Evolutionary conservation across 495 filamentous ascomycete species (phyloP).

Genomic region (Entonaema liquescens): DNA sequence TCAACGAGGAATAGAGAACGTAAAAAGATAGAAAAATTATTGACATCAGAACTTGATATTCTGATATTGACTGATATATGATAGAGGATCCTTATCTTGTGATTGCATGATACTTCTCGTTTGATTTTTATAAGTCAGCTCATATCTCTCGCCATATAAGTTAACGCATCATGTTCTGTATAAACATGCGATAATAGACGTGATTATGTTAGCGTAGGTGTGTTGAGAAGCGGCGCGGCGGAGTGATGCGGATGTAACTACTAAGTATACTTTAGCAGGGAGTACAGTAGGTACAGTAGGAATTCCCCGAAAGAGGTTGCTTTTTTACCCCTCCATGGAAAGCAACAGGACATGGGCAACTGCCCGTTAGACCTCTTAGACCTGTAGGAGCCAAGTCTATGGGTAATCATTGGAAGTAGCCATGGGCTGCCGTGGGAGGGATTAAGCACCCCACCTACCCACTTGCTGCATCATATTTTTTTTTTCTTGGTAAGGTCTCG

Average conservation of each 20-base stretch:
- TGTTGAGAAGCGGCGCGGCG: constrained; percentile 1
- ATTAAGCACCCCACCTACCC: constrained; percentile 36
- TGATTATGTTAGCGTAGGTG: constrained; percentile 23
- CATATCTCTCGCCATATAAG: constrained; percentile 26
- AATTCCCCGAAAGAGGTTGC: constrained; percentile 31
- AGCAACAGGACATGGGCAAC: constrained; percentile 4
- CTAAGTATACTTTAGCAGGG: constrained; percentile 24
- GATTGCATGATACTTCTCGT: constrained; percentile 34
- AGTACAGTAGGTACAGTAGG: constrained; percentile 45
- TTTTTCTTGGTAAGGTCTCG: constrained; percentile 33
- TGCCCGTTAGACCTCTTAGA: neutral
- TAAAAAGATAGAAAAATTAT: neutral
- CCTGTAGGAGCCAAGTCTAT: constrained; percentile 29
- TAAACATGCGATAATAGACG: constrained; percentile 35
- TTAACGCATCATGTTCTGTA: constrained; percentile 16
- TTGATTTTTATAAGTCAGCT: constrained; percentile 35
- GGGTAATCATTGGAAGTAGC: neutral
- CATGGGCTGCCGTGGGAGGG: constrained; percentile 6
- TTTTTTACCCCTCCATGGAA: constrained; percentile 31
- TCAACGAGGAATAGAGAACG: neutral
- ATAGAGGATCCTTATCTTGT: constrained; percentile 27
- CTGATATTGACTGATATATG: constrained; percentile 22
- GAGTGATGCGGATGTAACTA: constrained; percentile 36
- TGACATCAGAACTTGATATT: neutral
- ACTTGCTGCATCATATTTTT: constrained; percentile 37